phyloP scores from a whole-genome alignment of 2,329 filamentous ascomycete genomes.

The Dendryphion nanum region DNA sequence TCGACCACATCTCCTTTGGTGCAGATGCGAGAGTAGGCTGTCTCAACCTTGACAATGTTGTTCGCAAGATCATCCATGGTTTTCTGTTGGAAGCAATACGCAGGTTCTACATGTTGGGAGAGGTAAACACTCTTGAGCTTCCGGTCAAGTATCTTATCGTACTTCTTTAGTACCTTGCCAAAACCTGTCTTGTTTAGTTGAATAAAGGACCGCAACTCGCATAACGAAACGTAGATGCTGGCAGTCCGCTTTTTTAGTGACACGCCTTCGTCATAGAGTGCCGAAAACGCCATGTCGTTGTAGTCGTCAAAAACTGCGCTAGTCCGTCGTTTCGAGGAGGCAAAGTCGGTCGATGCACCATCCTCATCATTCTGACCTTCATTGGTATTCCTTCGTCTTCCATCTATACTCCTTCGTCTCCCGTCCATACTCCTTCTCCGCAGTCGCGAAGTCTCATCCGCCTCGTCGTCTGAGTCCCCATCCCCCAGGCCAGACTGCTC shows the following conservation, averaged over 20 bases:
- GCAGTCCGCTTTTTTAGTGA: slow-evolving; percentile 91
- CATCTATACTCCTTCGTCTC: slow-evolving; percentile 23
- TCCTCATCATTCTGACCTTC: slow-evolving; percentile 51
- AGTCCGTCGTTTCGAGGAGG: slow-evolving; percentile 57
- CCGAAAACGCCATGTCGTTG: slow-evolving; percentile 71
- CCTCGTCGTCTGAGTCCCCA: slow-evolving; percentile 63
- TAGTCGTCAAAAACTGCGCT: slow-evolving; percentile 75
- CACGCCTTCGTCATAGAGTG: slow-evolving; percentile 68
- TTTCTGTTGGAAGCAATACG: slow-evolving; percentile 75
- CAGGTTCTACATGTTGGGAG: slow-evolving; percentile 67
- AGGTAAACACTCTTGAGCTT: slow-evolving; percentile 78
- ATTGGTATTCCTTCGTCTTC: slow-evolving; percentile 1
- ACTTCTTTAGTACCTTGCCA: slow-evolving; percentile 95
- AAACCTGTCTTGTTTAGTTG: slow-evolving; percentile 97
- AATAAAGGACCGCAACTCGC: slow-evolving; percentile 92
- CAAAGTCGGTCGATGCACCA: slow-evolving; percentile 61
- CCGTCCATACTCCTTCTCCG: slow-evolving; percentile 40
- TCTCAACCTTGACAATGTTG: slow-evolving; percentile 72
- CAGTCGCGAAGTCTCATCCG: slow-evolving; percentile 47
- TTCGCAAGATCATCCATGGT: slow-evolving; percentile 71
- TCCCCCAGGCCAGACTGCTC: slow-evolving; percentile 49
- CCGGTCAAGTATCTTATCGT: slow-evolving; percentile 90
- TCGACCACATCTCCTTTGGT: slow-evolving; percentile 75
- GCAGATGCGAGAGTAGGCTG: slow-evolving; percentile 76
- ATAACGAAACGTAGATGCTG: slow-evolving; percentile 84